A percentile compares a stretch with the other conserved stretches of the same genome.
phyloP scores from a whole-genome alignment of 2,329 filamentous ascomycete species.

The Fusarium sp. region DNA sequence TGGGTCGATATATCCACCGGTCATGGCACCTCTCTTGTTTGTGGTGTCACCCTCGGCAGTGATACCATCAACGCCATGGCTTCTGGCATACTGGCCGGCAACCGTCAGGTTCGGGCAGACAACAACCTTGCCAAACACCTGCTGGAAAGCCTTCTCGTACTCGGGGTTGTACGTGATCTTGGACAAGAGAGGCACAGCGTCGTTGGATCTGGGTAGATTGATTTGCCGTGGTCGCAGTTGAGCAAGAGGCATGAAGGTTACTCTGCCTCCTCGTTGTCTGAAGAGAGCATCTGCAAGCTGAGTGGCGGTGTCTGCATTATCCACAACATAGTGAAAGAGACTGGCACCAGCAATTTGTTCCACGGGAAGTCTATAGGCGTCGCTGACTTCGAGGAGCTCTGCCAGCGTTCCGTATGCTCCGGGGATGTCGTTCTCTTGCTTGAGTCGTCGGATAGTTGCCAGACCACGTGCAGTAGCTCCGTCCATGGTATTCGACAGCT shows the following conservation, averaged over 20 bases:
- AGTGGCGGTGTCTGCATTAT: slow-evolving; percentile 89
- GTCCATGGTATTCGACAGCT: slow-evolving; percentile 88
- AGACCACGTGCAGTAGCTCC: slow-evolving; percentile 87
- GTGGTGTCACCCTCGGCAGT: slow-evolving; percentile 95
- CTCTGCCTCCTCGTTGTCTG: slow-evolving; percentile 81
- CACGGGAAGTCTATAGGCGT: slow-evolving; percentile 87
- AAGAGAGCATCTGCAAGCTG: slow-evolving; percentile 83
- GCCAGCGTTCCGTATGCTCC: slow-evolving; percentile 94
- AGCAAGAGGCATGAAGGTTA: slow-evolving; percentile 95
- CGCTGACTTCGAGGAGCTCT: slow-evolving; percentile 88
- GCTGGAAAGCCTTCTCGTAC: slow-evolving; percentile 89
- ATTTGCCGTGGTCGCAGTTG: slow-evolving; percentile 77
- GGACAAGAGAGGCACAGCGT: slow-evolving; percentile 87
- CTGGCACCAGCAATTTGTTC: slow-evolving; percentile 94
- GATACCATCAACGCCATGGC: slow-evolving; percentile 91
- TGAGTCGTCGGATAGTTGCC: slow-evolving; percentile 86
- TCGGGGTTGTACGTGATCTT: slow-evolving; percentile 83
- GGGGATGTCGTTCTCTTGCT: slow-evolving; percentile 80
- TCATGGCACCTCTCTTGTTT: slow-evolving; percentile 95
- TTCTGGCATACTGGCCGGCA: slow-evolving; percentile 90
- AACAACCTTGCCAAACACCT: slow-evolving; percentile 95
- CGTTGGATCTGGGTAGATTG: slow-evolving; percentile 86
- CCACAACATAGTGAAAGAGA: slow-evolving; percentile 95
- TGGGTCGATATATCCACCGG: slow-evolving; percentile 92
- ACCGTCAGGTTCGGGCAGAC: slow-evolving; percentile 91